Percentiles rank a stretch among this genome's conserved stretches.
These are phyloP conservation scores for Candida sp. DNA, from an alignment of 1,139 yeast genomes.

Conservation along the genomic window DNA sequence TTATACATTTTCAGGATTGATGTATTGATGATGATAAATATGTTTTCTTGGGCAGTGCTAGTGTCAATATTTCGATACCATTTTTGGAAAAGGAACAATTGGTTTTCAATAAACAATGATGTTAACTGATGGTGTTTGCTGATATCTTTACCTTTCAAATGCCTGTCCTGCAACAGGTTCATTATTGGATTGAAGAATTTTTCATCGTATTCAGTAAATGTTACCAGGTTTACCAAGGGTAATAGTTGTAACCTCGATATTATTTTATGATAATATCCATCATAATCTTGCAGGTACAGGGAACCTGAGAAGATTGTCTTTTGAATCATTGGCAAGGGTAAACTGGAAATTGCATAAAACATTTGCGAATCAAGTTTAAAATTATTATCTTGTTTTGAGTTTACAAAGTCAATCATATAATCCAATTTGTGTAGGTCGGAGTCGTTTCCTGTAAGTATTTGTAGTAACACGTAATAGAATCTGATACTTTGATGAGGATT, in stretches of 20 bases:
- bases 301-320: conserved; percentile 10
- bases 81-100: not conserved
- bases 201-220: conserved; percentile 2
- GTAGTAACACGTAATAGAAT: conserved; percentile 7
- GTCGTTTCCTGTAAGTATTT: conserved; percentile 3
- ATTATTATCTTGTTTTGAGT: conserved; percentile 9
- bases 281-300: conserved; percentile 6
- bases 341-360: conserved; percentile 8
- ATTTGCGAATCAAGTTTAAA: conserved; percentile 6
- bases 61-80: not conserved
- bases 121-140: conserved; percentile 1
- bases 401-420: conserved; percentile 12
- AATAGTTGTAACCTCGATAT: not conserved
- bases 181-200: conserved; percentile 1
- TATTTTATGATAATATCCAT: conserved; percentile 1
- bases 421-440: conserved; percentile 11
- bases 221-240: not conserved
- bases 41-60: not conserved
- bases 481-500: conserved; percentile 1
- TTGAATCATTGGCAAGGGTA: conserved; percentile 13
- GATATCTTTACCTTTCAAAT: not conserved
- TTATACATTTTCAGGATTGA: conserved; percentile 8
- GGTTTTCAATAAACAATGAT: not conserved
- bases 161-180: not conserved
- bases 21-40: conserved; percentile 7